These are phyloP conservation scores for Begonia masoniana DNA, from an alignment of 306 rosid species.

Conservation along the genomic window DNA sequence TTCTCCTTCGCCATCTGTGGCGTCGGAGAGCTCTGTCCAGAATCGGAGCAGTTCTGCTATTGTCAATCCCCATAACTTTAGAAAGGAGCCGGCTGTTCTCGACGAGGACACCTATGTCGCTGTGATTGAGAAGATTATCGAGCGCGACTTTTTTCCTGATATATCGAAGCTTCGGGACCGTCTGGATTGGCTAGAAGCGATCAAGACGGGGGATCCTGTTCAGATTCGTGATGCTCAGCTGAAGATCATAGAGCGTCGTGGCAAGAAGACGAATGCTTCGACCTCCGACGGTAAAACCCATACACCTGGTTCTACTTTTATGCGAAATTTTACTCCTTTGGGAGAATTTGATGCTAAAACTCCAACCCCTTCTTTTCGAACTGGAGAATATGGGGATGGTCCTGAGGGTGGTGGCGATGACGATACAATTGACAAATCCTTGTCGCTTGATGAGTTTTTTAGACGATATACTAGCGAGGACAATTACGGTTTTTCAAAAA, in stretches of 20 bases:
- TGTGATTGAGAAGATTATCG: constrained; percentile 85
- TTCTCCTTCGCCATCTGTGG: constrained; percentile 52
- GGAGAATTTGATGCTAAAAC: constrained; percentile 63
- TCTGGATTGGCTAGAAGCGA: constrained; percentile 88
- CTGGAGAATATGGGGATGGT: constrained; percentile 9
- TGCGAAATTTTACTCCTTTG: constrained; percentile 55
- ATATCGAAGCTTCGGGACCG: constrained; percentile 92
- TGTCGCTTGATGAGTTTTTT: constrained; percentile 70
- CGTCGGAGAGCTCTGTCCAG: constrained; percentile 16
- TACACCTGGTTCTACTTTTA: constrained; percentile 82
- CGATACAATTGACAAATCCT: constrained; percentile 25
- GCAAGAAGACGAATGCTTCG: constrained; percentile 31
- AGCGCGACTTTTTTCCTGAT: constrained; percentile 95
- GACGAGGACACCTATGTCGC: constrained; percentile 80
- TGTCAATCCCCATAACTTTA: constrained; percentile 16
- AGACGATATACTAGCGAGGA: constrained; percentile 87
- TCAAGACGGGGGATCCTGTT: constrained; percentile 65
- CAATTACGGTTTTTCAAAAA: constrained; percentile 63
- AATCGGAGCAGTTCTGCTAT: constrained; percentile 20
- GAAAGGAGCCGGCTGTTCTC: constrained; percentile 34
- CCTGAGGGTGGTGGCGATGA: constrained; percentile 16
- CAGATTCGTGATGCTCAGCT: constrained; percentile 84
- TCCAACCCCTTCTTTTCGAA: constrained; percentile 26
- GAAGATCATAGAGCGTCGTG: constrained; percentile 86
- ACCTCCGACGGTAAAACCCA: constrained; percentile 37